phyloP scores from a whole-genome alignment of 2,329 filamentous ascomycete genomes.

The Botrytis squamosa region DNA sequence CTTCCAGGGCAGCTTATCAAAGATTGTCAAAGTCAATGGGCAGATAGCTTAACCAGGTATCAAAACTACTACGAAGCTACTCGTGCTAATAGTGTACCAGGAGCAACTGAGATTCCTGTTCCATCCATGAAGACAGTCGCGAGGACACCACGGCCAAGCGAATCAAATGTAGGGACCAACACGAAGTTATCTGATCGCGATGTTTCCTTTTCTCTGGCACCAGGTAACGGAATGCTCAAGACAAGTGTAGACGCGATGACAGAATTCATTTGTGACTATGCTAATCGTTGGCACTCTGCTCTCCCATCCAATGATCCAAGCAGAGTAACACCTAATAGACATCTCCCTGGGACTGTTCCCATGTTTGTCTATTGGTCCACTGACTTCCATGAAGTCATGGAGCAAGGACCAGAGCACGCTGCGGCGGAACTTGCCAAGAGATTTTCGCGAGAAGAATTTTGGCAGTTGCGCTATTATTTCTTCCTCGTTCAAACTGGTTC shows the following conservation, averaged over 20 bases:
- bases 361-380: neutral
- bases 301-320: neutral
- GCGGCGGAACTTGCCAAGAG: neutral
- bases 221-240: neutral
- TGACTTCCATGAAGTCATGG: neutral
- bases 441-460: slow-evolving; percentile 8
- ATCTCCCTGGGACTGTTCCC: neutral
- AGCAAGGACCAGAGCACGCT: slow-evolving; percentile 1
- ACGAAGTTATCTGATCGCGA: neutral
- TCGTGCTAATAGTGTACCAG: neutral
- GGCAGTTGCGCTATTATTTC: slow-evolving; percentile 11
- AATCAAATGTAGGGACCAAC: slow-evolving; percentile 11
- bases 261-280: slow-evolving; percentile 18
- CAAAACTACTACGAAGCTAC: neutral
- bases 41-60: neutral
- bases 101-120: neutral
- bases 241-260: neutral
- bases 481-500: neutral
- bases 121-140: neutral
- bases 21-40: neutral
- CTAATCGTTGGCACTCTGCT: slow-evolving; percentile 16
- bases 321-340: neutral
- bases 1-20: neutral
- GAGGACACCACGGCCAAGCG: neutral
- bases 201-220: neutral